Base-by-base conservation (phyloP, 2,329 filamentous ascomycete genomes). In the Whalleya microplaca region DNA sequence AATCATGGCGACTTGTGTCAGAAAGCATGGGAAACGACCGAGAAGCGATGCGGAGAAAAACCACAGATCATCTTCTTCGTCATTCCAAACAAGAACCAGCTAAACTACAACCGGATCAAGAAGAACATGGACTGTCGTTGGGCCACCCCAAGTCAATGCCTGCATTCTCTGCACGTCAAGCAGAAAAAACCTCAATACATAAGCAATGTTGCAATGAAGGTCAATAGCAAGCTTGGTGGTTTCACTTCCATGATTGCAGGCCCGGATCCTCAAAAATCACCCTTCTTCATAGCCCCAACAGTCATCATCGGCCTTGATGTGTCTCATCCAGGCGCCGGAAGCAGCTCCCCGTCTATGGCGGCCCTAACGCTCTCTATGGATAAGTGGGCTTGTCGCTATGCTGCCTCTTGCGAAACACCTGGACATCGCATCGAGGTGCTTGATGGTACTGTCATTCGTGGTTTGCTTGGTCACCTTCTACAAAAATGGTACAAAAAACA, bases 131-230 rank as follows among this genome's bases (percentile, higher is more conserved):
- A 99, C 65, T 94, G 91, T 68, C 87, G 91, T 32, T 93, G 86
- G 62, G 92, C 89, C n/a, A 83, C 93, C 14, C 80, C 92, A 0
- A 91, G 92, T 0, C 95, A 98, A 71, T 89, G 93, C 60, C 70
- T 98, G n/a, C 87, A 92, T 63, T 78, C 80, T 2, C 76, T 76
- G 0, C 89, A 96, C 56, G 90, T 94, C 0, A 66, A 76, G 40
- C 89, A 88, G 70, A 84, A 84, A 16, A 85, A 89, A 20, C 82
- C 82, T 0, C 95, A 99, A 67, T 98, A 98, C 74, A 89, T 91
- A 67, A 95, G 91, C 1, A 99, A 99, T 60, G 92, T 99, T 0
- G 84, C 87, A 62, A 95, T 99, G 91, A 99, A 99, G 78, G 86
- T 99, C 63, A 98, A 99, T 66, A 90, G 91, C 2, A 99, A 99